Evolutionary conservation across 78 protist species (phyloP).

Genomic region (Dictyostelium purpureum): DNA sequence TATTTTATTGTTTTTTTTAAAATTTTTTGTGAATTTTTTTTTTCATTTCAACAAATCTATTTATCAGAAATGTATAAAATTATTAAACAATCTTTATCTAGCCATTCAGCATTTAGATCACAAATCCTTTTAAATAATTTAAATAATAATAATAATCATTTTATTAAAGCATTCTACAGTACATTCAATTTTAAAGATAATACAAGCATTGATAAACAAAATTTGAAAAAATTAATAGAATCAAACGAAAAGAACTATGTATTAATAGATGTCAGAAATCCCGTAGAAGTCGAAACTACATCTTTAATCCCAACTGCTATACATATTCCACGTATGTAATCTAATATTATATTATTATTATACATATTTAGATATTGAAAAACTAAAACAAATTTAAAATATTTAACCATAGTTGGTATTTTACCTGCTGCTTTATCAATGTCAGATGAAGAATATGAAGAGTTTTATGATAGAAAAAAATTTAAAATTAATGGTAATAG

Average conservation of each 20-base stretch:
- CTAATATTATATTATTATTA: not conserved
- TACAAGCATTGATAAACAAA: constrained; percentile 1
- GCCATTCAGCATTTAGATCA: no score
- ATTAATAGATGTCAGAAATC: constrained; percentile 67
- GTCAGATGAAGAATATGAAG: constrained; percentile 35
- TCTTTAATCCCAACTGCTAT: constrained; percentile 37
- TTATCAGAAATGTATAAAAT: no score
- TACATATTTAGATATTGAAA: not conserved
- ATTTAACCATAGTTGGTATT: constrained; percentile 6
- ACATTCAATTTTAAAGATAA: constrained; percentile 34
- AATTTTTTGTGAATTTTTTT: no score
- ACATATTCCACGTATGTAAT: constrained; percentile 47
- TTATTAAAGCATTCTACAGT: not conserved
- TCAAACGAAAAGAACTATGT: not conserved
- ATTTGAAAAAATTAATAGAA: constrained; percentile 16
- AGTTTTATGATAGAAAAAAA: not conserved
- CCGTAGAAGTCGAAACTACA: constrained; percentile 34
- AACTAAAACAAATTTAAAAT: not conserved
- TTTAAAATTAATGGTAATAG: not conserved
- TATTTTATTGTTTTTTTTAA: no score
- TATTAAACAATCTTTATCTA: no score
- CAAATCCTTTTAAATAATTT: no score
- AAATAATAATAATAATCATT: not conserved
- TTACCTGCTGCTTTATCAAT: constrained; percentile 31
- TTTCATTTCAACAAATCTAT: no score